Conservation (phyloP, 805 yeast genomes). For the Jamesozyma gamospora region DNA sequence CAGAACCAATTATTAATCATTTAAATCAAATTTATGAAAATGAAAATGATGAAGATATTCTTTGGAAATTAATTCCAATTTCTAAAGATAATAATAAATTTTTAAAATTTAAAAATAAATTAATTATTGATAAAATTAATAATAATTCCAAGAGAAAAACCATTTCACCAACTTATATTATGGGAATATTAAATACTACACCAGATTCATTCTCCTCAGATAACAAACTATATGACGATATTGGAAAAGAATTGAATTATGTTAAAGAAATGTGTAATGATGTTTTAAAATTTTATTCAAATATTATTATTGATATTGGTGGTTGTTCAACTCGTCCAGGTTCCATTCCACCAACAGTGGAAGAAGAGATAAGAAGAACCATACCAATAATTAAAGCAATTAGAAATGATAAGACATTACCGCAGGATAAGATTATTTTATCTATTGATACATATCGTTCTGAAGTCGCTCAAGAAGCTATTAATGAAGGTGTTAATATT, state of each 20-base stretch:
- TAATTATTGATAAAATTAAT: constrained; percentile 38
- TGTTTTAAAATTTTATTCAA: constrained; percentile 41
- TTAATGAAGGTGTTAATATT: constrained; percentile 76
- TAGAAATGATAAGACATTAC: constrained; percentile 33
- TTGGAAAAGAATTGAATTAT: constrained; percentile 34
- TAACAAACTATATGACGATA: constrained; percentile 33
- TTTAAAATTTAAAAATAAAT: constrained; percentile 19
- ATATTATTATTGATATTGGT: constrained; percentile 71
- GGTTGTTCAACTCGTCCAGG: constrained; percentile 94
- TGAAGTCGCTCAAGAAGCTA: constrained; percentile 57
- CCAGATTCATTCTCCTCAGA: constrained; percentile 97
- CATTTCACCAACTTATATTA: constrained; percentile 44
- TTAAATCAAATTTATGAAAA: constrained; percentile 41
- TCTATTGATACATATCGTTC: constrained; percentile 87
- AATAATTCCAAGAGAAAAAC: constrained; percentile 28
- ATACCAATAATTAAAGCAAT: constrained; percentile 59
- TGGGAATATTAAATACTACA: constrained; percentile 85
- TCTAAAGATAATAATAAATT: constrained; percentile 11
- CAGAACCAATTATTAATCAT: constrained; percentile 68
- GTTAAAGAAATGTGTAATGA: constrained; percentile 42
- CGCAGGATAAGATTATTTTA: constrained; percentile 38
- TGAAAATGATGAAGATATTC: constrained; percentile 41
- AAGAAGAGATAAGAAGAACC: constrained; percentile 64
- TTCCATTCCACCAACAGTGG: constrained; percentile 46
- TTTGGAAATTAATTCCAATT: constrained; percentile 43